Evolutionary conservation across 2,329 filamentous ascomycete species (phyloP).

Genomic region (Fusarium verticillioides): DNA sequence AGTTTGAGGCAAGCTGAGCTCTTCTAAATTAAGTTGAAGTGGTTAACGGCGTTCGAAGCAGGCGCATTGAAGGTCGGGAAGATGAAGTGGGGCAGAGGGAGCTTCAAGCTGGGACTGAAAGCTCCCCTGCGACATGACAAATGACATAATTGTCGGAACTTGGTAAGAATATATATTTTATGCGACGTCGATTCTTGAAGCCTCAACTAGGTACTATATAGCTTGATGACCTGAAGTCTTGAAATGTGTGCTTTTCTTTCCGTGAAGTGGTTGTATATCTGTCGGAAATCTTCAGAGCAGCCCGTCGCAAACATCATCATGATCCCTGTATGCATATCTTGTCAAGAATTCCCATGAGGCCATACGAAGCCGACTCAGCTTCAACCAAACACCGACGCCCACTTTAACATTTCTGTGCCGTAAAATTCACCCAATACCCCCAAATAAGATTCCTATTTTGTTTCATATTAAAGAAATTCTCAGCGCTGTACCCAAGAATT

Average conservation of each 20-base stretch:
- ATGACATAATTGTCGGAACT: constrained; percentile 14
- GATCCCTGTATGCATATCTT: neutral
- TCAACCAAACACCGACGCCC: constrained; percentile 6
- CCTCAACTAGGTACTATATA: neutral
- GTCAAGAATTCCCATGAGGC: neutral
- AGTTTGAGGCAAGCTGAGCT: neutral
- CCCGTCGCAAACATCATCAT: neutral
- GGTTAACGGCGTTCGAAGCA: neutral
- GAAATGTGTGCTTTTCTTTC: neutral
- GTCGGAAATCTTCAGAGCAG: neutral
- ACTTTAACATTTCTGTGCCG: neutral
- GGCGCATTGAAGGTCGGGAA: neutral
- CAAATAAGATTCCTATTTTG: neutral
- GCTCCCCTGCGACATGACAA: neutral
- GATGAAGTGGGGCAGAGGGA: constrained; percentile 22
- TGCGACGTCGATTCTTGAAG: neutral
- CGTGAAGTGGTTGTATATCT: neutral
- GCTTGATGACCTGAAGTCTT: too few relatives aligned
- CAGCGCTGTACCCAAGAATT: neutral
- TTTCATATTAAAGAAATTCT: fast-evolving
- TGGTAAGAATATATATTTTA: neutral
- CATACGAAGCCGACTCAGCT: neutral
- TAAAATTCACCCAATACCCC: neutral
- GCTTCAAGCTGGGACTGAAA: neutral
- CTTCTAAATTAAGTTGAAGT: neutral